Percentiles rank a stretch among this genome's conserved stretches.
phyloP scores from a whole-genome alignment of 345 rosid genomes.

The Erucastrum elatum region DNA sequence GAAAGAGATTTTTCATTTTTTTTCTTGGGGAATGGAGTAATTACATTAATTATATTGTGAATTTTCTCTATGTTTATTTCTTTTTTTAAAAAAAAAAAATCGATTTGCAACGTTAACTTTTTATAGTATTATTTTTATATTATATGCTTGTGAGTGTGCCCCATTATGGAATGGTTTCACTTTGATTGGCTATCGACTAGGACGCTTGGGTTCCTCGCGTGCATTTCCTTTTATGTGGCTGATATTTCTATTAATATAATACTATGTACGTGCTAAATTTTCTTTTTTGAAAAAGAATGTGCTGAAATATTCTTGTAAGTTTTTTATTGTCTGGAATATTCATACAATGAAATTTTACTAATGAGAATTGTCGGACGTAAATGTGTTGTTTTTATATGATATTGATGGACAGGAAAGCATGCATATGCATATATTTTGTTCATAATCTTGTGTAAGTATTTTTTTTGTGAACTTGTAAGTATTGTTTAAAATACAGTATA shows the following conservation, averaged over 20 bases:
- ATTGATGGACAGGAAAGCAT: no score
- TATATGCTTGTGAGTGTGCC: background rate
- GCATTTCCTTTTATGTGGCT: conserved; percentile 1
- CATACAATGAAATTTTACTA: background rate
- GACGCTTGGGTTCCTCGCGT: conserved; percentile 23
- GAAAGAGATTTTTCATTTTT: background rate
- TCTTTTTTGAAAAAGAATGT: no score
- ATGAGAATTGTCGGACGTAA: no score
- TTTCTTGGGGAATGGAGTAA: conserved; percentile 22
- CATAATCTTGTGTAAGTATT: no score
- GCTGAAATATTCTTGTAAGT: background rate
- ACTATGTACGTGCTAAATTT: no score
- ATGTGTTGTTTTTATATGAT: no score
- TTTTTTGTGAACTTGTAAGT: no score
- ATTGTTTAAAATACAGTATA: no score
- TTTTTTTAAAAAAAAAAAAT: background rate
- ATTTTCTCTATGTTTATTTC: background rate
- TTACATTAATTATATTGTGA: background rate
- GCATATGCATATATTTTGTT: no score
- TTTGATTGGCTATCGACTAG: conserved; percentile 20
- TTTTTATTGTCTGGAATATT: conserved; percentile 7
- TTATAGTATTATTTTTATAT: background rate
- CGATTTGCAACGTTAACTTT: conserved; percentile 32
- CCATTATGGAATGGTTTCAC: background rate
- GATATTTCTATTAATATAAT: background rate